These are phyloP conservation scores for Suhomyces terraborum DNA, from an alignment of 1,139 yeast genomes.

Conservation along the genomic window DNA sequence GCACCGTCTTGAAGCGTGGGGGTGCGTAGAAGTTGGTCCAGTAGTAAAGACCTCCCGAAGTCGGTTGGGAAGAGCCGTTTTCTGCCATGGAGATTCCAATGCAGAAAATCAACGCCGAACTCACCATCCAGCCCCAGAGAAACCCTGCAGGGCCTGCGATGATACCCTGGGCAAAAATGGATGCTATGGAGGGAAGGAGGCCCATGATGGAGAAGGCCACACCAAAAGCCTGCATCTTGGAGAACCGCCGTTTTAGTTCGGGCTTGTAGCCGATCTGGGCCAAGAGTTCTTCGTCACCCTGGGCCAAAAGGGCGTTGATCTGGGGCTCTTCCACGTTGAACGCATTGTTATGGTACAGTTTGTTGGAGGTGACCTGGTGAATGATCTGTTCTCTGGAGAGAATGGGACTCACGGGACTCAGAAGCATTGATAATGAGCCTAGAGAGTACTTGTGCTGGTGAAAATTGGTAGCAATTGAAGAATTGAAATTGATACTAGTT, in stretches of 20 bases:
- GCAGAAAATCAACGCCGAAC: slow-evolving; percentile 54
- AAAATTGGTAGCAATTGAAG: background rate
- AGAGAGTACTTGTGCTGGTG: too few relatives aligned
- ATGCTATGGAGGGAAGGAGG: slow-evolving; percentile 48
- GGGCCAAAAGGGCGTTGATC: slow-evolving; percentile 20
- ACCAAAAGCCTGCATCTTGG: slow-evolving; percentile 51
- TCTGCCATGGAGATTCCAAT: slow-evolving; percentile 69
- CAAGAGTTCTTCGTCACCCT: slow-evolving; percentile 16
- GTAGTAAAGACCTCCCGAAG: slow-evolving; percentile 65
- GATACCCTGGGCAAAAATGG: slow-evolving; percentile 25
- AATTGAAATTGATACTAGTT: too few relatives aligned
- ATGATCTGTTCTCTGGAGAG: slow-evolving; percentile 29
- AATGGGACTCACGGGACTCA: slow-evolving; percentile 17
- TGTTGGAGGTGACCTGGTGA: slow-evolving; percentile 28
- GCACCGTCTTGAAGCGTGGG: slow-evolving; percentile 27
- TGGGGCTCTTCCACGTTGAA: slow-evolving; percentile 35
- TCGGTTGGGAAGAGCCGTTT: slow-evolving; percentile 66
- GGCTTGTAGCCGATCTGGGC: slow-evolving; percentile 44
- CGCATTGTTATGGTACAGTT: slow-evolving; percentile 26
- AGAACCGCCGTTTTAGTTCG: slow-evolving; percentile 47
- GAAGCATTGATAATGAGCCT: too few relatives aligned
- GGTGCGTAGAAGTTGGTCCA: slow-evolving; percentile 60
- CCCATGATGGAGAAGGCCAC: slow-evolving; percentile 58
- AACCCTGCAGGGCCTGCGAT: slow-evolving; percentile 57
- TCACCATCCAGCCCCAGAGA: slow-evolving; percentile 72